A percentile compares a stretch with the other conserved stretches of the same genome.
phyloP scores from a whole-genome alignment of 495 filamentous ascomycete genomes.

The Barbatosphaeria neglecta region DNA sequence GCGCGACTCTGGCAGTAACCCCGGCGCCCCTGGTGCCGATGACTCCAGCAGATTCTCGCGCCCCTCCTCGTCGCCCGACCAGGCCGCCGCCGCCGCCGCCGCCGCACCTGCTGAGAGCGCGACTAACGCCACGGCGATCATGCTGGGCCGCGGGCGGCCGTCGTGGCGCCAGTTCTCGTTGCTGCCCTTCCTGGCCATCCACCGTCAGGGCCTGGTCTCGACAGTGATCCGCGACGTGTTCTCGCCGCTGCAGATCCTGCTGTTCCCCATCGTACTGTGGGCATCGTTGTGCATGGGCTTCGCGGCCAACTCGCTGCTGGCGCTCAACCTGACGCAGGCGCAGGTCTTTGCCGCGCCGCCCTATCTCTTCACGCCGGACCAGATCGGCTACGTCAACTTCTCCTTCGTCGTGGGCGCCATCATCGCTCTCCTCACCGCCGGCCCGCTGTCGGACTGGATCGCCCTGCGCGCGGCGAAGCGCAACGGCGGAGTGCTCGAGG shows the following conservation, averaged over 20 bases:
- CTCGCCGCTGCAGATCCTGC: slow-evolving; percentile 45
- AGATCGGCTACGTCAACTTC: slow-evolving; percentile 42
- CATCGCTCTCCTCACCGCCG: slow-evolving; percentile 44
- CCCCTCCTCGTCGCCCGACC: slow-evolving; percentile 4
- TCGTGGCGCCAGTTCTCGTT: slow-evolving; percentile 44
- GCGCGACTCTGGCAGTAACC: no score
- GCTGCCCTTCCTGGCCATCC: slow-evolving; percentile 23
- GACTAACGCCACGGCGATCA: no score
- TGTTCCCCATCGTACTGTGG: slow-evolving; percentile 51
- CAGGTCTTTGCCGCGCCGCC: slow-evolving; percentile 49
- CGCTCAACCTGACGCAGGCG: slow-evolving; percentile 50
- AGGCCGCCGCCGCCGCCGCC: slow-evolving; percentile 5
- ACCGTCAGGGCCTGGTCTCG: slow-evolving; percentile 19
- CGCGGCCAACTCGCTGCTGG: slow-evolving; percentile 46
- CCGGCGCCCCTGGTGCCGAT: no score
- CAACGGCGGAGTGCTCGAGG: slow-evolving; percentile 50
- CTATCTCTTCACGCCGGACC: slow-evolving; percentile 40
- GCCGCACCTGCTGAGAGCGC: no score
- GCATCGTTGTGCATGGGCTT: slow-evolving; percentile 49
- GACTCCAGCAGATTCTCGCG: not conserved
- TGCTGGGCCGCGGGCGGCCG: slow-evolving; percentile 34
- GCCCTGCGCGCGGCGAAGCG: slow-evolving; percentile 39
- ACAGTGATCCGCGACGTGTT: slow-evolving; percentile 22
- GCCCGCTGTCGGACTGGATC: slow-evolving; percentile 47
- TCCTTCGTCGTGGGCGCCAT: slow-evolving; percentile 17